phyloP scores from a whole-genome alignment of 257 asterid genomes.

The Jacaranda copaia region DNA sequence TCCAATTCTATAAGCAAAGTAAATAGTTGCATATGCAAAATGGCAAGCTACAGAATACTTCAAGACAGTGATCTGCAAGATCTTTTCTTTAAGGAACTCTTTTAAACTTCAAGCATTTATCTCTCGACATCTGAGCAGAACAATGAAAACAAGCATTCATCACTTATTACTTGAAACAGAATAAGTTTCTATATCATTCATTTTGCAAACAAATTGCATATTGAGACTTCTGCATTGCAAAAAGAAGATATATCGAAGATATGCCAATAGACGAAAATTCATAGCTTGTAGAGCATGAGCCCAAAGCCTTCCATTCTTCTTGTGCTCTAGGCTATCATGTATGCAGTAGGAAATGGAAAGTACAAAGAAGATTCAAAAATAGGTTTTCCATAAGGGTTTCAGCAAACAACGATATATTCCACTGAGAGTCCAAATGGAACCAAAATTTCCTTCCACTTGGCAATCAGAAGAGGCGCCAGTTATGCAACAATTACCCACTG shows the following conservation, averaged over 20 bases:
- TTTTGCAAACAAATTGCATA: neutral
- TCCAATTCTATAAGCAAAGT: slow-evolving; percentile 20
- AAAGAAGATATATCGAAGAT: slow-evolving; percentile 2
- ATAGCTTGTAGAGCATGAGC: neutral
- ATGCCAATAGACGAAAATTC: neutral
- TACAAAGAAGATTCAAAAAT: neutral
- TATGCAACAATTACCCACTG: neutral
- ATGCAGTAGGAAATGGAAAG: slow-evolving; percentile 13
- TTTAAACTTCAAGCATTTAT: slow-evolving; percentile 15
- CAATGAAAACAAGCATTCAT: slow-evolving; percentile 7
- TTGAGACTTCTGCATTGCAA: slow-evolving; percentile 21
- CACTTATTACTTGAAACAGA: slow-evolving; percentile 7
- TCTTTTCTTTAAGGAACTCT: neutral
- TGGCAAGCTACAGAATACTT: slow-evolving; percentile 28
- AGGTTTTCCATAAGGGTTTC: neutral
- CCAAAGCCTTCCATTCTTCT: neutral
- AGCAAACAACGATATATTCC: neutral
- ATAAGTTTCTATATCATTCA: slow-evolving; percentile 6
- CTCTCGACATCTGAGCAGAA: neutral
- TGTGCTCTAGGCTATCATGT: slow-evolving; percentile 7
- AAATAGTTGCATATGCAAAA: slow-evolving; percentile 8
- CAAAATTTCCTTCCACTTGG: neutral
- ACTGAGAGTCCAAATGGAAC: slow-evolving; percentile 5
- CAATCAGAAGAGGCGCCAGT: neutral
- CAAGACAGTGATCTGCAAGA: slow-evolving; percentile 18